A percentile compares a stretch with the other conserved stretches of the same genome.
Conservation (phyloP, 768 basidiomycete species). For the Termitomyces sp. region DNA sequence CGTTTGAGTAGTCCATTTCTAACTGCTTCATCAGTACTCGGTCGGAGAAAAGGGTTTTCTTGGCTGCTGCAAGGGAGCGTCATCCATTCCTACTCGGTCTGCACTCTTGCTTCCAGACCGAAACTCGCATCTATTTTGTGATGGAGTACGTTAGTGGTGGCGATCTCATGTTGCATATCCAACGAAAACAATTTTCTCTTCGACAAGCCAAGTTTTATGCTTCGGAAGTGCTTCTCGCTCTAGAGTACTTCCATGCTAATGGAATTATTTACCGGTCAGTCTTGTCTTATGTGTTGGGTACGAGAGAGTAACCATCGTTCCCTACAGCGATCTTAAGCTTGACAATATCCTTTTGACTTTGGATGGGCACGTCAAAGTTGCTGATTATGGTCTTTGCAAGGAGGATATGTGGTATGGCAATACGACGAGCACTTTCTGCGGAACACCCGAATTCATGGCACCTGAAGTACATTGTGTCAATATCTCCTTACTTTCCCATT, state of each 20-base stretch:
- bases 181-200: conserved; percentile 97
- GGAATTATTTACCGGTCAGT: conserved; percentile 97
- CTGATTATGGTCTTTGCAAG: conserved; percentile 98
- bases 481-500: neutral
- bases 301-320: conserved; percentile 1
- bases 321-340: conserved; percentile 84
- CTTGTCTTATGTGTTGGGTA: neutral
- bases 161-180: conserved; percentile 99
- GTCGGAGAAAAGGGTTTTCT: conserved; percentile 97
- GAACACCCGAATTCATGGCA: conserved; percentile 99
- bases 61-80: conserved; percentile 93
- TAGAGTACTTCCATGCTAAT: conserved; percentile 97
- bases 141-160: conserved; percentile 99
- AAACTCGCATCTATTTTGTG: conserved; percentile 98
- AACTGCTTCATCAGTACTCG: conserved; percentile 63
- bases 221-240: conserved; percentile 88
- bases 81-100: conserved; percentile 96
- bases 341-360: conserved; percentile 96
- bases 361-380: conserved; percentile 98
- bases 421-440: conserved; percentile 98
- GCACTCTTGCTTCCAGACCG: conserved; percentile 99
- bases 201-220: conserved; percentile 99
- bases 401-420: conserved; percentile 98
- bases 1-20: conserved; percentile 2
- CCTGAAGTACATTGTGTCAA: conserved; percentile 69